Evolutionary conservation across 2,329 filamentous ascomycete species (phyloP), one percentile per base, ranked within the genome.

Genomic region (Sphaerulina vaccinii): DNA sequence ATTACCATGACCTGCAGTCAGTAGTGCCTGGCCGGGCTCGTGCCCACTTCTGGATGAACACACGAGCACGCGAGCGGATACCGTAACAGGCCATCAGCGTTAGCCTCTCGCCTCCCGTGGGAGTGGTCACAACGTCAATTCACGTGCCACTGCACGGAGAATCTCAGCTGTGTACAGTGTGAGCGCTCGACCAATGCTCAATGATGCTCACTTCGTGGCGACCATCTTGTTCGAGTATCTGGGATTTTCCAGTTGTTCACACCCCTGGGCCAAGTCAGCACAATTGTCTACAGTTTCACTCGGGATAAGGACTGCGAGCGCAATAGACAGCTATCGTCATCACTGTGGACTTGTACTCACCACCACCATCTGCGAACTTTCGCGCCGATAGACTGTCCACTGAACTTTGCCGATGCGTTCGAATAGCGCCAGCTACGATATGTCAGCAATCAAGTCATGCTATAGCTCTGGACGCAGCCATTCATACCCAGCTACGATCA

Each of bases 241-340:
- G 86, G 86, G 51, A 92, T 71, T 42, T 79, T 78, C 93, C 93
- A 97, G 65, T 95, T 90, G 67, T 97, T 97, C 15, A 95, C 88
- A 18, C 81, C 82, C 75, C 59, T 58, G 49, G 44, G n/a, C 13
- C 18, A 37, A 18, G 39, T 54, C 35, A 57, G 51, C 42, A 27
- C 5, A 36, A 16, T 11, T 13, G 27, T 11, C 18, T 39, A 11
- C 8, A 7, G 10, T 21, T 19, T 21, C 18, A 22, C 15, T 21
- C 13, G 32, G 13, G 32, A 11, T 11, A 35, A n/a, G 16, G 32
- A 35, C 5, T 35, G n/a, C n/a, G n/a, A n/a, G n/a, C n/a, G n/a
- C n/a, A n/a, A n/a, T n/a, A n/a, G n/a, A n/a, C n/a, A 35, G n/a
- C 3, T 36, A 35, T 45, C 18, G 19, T 5, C 15, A 45, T 5